phyloP scores from a whole-genome alignment of 768 basidiomycete species.

The Thelephora aurantiotincta region DNA sequence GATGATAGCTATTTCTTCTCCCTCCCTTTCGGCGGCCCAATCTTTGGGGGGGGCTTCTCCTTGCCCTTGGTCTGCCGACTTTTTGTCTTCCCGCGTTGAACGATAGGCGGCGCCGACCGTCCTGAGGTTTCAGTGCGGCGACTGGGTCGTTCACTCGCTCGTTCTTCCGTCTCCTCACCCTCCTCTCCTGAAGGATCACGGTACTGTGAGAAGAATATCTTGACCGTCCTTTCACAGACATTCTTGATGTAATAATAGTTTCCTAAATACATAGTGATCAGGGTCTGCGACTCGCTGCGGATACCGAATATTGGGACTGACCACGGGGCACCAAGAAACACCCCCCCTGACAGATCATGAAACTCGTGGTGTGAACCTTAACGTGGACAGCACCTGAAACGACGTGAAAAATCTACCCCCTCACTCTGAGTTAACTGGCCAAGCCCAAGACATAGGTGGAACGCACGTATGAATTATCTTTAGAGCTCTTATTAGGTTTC shows the following conservation, averaged over 20 bases:
- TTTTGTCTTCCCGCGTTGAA: no score
- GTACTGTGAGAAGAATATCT: constrained; percentile 87
- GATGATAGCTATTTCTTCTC: no score
- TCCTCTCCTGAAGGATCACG: constrained; percentile 29
- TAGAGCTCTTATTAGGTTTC: constrained; percentile 80
- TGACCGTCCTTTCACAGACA: constrained; percentile 63
- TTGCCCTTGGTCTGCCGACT: no score
- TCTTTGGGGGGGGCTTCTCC: no score
- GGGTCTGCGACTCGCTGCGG: no score
- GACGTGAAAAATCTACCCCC: constrained; percentile 63
- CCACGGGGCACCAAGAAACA: constrained; percentile 89
- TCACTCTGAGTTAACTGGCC: constrained; percentile 9
- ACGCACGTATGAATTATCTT: constrained; percentile 88
- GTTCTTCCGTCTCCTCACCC: not conserved
- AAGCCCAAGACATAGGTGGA: not conserved
- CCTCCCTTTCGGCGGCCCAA: no score
- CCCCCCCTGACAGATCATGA: constrained; percentile 68
- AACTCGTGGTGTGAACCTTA: constrained; percentile 65
- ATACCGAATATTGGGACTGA: no score
- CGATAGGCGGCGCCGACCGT: no score
- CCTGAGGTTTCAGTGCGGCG: no score
- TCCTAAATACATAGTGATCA: constrained; percentile 34
- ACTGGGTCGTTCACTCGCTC: no score
- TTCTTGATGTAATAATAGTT: constrained; percentile 89
- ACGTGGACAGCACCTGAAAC: constrained; percentile 84